Conservation (phyloP, 2,329 filamentous ascomycete genomes). For the Cladophialophora exuberans region DNA sequence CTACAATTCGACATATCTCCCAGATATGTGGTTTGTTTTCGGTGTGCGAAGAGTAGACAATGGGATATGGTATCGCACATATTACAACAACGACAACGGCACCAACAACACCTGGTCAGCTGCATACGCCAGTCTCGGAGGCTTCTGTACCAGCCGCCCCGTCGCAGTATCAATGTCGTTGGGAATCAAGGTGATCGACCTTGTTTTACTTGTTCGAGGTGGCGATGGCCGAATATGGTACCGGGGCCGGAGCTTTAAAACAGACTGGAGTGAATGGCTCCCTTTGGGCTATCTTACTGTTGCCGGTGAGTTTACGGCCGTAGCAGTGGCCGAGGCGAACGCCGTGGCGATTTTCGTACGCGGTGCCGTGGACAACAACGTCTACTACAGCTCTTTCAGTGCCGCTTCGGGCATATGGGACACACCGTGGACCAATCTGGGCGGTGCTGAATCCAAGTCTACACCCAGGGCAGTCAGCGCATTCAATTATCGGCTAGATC, state of each 20-base stretch:
- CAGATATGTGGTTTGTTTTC: neutral
- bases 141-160: neutral
- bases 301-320: neutral
- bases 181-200: neutral
- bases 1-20: neutral
- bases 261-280: neutral
- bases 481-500: neutral
- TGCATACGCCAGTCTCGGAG: neutral
- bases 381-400: neutral
- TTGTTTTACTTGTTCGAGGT: neutral
- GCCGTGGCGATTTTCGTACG: neutral
- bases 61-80: neutral
- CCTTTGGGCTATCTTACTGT: neutral
- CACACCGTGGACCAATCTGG: neutral
- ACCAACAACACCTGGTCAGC: no score
- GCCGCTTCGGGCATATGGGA: neutral
- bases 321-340: neutral
- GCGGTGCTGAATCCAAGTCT: neutral
- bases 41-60: neutral
- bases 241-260: no score
- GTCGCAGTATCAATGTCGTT: neutral
- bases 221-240: neutral
- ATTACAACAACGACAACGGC: neutral
- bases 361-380: neutral
- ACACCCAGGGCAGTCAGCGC: neutral